A percentile compares a stretch with the other conserved stretches of the same genome.
These are phyloP conservation scores for Cyberlindnera euphorbiiphila DNA, from an alignment of 805 yeast species.

Conservation along the genomic window DNA sequence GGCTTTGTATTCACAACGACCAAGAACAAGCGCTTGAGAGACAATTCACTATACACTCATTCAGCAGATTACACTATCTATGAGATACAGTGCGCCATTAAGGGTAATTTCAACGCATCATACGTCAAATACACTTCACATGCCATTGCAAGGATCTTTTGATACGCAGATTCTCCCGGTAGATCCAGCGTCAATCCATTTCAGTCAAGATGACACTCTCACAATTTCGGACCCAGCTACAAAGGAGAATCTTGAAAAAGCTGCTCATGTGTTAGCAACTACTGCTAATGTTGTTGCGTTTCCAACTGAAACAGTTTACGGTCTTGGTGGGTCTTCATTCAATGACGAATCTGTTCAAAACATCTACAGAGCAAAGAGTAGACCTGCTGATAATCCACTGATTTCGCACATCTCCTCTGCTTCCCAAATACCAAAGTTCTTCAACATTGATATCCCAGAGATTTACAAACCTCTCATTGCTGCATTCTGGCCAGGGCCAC, in stretches of 20 bases:
- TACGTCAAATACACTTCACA: background rate
- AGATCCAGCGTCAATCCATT: slow-evolving; percentile 20
- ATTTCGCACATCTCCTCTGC: slow-evolving; percentile 84
- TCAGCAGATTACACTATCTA: no score
- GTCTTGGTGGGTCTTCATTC: slow-evolving; percentile 85
- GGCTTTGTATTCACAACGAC: no score
- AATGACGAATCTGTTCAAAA: slow-evolving; percentile 66
- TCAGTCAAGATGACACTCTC: slow-evolving; percentile 30
- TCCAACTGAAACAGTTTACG: slow-evolving; percentile 97
- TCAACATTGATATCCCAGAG: slow-evolving; percentile 58
- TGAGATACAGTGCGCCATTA: no score
- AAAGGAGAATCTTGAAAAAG: slow-evolving; percentile 45
- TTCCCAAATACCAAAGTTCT: slow-evolving; percentile 60
- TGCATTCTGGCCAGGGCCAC: slow-evolving; percentile 94
- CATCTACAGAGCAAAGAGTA: slow-evolving; percentile 83
- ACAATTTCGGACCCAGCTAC: slow-evolving; percentile 51
- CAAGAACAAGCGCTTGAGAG: no score
- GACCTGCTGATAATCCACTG: slow-evolving; percentile 94
- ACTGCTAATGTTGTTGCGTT: slow-evolving; percentile 74
- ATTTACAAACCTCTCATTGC: slow-evolving; percentile 61
- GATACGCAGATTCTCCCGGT: slow-evolving; percentile 22
- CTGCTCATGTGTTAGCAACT: slow-evolving; percentile 50
- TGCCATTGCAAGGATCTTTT: background rate
- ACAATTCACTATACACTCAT: no score
- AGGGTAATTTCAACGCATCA: background rate